Conservation (phyloP, 2,329 filamentous ascomycete genomes). For the Fusarium acutatum region DNA sequence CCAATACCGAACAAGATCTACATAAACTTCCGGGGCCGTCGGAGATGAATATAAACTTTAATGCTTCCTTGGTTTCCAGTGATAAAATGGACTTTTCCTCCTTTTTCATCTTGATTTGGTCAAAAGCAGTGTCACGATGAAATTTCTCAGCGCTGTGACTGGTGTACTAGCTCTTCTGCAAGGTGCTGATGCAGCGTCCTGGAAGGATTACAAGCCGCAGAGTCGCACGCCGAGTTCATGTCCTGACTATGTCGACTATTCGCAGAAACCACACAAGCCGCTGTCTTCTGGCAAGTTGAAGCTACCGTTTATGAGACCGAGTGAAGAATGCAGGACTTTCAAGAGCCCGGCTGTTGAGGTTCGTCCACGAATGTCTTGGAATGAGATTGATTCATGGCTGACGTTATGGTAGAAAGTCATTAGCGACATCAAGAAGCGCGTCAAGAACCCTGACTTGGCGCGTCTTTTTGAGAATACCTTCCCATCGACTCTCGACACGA, state of each 20-base stretch:
- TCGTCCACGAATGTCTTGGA: fast-evolving
- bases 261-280: background rate
- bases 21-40: background rate
- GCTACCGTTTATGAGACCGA: constrained; percentile 10
- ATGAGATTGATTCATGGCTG: fast-evolving
- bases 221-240: constrained; percentile 2
- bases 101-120: background rate
- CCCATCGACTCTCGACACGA: constrained; percentile 13
- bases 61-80: background rate
- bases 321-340: constrained; percentile 22
- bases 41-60: background rate
- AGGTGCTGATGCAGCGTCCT: background rate
- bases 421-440: constrained; percentile 9
- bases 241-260: constrained; percentile 18
- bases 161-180: background rate
- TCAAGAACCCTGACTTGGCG: constrained; percentile 12
- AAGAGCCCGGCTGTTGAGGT: constrained; percentile 17
- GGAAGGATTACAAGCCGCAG: constrained; percentile 16
- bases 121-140: background rate
- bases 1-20: constrained; percentile 3
- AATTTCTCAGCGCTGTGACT: background rate
- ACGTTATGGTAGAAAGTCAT: constrained; percentile 1
- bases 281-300: constrained; percentile 5
- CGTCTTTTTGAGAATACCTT: constrained; percentile 24
- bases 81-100: background rate